A percentile compares a stretch with the other conserved stretches of the same genome.
phyloP scores from a whole-genome alignment of 768 basidiomycete genomes.

The Collybia nuda region DNA sequence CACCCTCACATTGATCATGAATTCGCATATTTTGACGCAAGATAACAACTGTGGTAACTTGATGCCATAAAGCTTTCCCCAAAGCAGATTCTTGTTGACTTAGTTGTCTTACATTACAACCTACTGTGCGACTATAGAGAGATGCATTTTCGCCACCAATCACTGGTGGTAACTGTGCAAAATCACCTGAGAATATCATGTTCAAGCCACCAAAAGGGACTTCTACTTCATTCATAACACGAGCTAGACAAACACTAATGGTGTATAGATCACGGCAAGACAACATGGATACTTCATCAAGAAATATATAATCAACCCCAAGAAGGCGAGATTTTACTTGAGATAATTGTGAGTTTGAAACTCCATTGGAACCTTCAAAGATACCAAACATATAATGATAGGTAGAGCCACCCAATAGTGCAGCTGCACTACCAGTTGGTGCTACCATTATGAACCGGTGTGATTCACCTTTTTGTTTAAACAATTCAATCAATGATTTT shows the following conservation, averaged over 20 bases:
- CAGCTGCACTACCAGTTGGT: slow-evolving; percentile 25
- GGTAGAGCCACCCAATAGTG: slow-evolving; percentile 22
- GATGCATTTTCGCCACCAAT: not conserved
- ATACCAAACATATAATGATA: slow-evolving; percentile 19
- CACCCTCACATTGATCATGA: slow-evolving; percentile 14
- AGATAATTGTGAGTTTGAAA: slow-evolving; percentile 11
- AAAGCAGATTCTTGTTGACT: slow-evolving; percentile 7
- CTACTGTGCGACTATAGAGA: not conserved
- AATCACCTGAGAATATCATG: slow-evolving; percentile 5
- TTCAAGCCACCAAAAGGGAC: slow-evolving; percentile 33
- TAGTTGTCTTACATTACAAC: not conserved
- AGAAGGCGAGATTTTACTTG: slow-evolving; percentile 1
- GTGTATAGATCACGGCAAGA: slow-evolving; percentile 27
- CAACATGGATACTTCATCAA: slow-evolving; percentile 44
- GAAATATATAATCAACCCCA: slow-evolving; percentile 33
- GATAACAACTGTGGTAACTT: slow-evolving; percentile 28
- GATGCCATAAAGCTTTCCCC: slow-evolving; percentile 22
- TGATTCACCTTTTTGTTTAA: slow-evolving; percentile 17
- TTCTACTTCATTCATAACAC: slow-evolving; percentile 11
- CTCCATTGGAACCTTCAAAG: not conserved
- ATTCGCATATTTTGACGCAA: slow-evolving; percentile 31
- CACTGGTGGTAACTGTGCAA: slow-evolving; percentile 2
- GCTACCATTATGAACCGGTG: slow-evolving; percentile 23
- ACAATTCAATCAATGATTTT: slow-evolving; percentile 24
- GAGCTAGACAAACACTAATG: slow-evolving; percentile 23